These are phyloP conservation scores for Colletotrichum cordylinicola DNA, from an alignment of 2,329 filamentous ascomycete species.

Conservation along the genomic window DNA sequence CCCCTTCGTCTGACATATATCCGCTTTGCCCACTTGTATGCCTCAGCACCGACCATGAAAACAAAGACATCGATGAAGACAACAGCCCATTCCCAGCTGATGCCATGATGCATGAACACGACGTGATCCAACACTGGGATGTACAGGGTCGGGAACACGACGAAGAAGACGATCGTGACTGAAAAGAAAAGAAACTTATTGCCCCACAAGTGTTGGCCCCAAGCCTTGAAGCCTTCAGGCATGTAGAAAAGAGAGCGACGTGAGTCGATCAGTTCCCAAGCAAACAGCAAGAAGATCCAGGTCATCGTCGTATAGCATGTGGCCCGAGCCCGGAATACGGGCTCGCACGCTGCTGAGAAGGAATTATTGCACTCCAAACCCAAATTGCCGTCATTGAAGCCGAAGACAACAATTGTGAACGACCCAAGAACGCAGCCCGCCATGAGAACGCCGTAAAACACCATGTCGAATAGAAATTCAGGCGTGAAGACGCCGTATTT, in stretches of 20 bases:
- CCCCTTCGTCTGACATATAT: conserved; percentile 47
- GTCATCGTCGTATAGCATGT: conserved; percentile 78
- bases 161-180: conserved; percentile 54
- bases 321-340: conserved; percentile 73
- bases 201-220: conserved; percentile 71
- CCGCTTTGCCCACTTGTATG: conserved; percentile 73
- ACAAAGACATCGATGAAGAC: conserved; percentile 42
- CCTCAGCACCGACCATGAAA: conserved; percentile 69
- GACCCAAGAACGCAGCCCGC: conserved; percentile 66
- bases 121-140: conserved; percentile 64
- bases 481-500: conserved; percentile 68
- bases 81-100: conserved; percentile 69
- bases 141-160: conserved; percentile 60
- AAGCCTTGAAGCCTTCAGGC: conserved; percentile 69
- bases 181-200: conserved; percentile 77
- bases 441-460: conserved; percentile 74
- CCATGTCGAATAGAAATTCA: conserved; percentile 71
- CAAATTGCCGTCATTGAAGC: conserved; percentile 60
- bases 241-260: conserved; percentile 78
- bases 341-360: conserved; percentile 61
- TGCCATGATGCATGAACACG: conserved; percentile 66
- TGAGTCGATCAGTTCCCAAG: conserved; percentile 80
- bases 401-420: conserved; percentile 70
- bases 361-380: conserved; percentile 65
- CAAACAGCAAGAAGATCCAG: conserved; percentile 78